phyloP scores from a whole-genome alignment of 73 alveolate species.

The Uronychia binucleata region DNA sequence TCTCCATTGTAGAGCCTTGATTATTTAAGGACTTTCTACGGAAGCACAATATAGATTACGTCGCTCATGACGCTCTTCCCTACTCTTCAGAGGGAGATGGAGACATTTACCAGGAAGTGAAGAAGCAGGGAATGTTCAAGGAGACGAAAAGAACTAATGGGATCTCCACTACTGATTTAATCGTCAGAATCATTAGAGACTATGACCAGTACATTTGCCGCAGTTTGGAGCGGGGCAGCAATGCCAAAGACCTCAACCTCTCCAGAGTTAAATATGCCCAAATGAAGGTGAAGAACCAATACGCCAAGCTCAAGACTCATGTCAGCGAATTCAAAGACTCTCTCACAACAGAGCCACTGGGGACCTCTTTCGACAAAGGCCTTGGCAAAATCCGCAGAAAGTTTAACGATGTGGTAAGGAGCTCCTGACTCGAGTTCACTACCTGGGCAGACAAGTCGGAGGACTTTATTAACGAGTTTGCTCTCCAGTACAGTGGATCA shows the following conservation, averaged over 20 bases:
- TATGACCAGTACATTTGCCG: slow-evolving; percentile 87
- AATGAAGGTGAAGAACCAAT: slow-evolving; percentile 30
- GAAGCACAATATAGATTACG: slow-evolving; percentile 83
- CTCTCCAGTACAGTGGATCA: slow-evolving; percentile 1
- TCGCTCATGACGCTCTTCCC: slow-evolving; percentile 95
- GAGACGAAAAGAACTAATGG: slow-evolving; percentile 98
- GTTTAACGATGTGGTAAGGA: slow-evolving; percentile 16
- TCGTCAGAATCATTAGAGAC: slow-evolving; percentile 85
- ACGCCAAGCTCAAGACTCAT: neutral
- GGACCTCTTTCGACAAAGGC: slow-evolving; percentile 24
- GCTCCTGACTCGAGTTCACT: neutral
- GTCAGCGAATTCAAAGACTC: slow-evolving; percentile 34
- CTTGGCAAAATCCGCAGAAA: slow-evolving; percentile 30
- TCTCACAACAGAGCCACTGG: slow-evolving; percentile 37
- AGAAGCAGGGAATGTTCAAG: slow-evolving; percentile 88
- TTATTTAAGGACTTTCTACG: slow-evolving; percentile 83
- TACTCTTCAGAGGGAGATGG: slow-evolving; percentile 87
- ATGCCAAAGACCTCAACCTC: slow-evolving; percentile 85
- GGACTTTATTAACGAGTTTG: slow-evolving; percentile 30
- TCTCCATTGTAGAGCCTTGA: too few species aligned
- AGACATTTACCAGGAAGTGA: slow-evolving; percentile 92
- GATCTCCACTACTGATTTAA: slow-evolving; percentile 92
- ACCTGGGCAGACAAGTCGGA: neutral
- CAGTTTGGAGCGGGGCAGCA: slow-evolving; percentile 90
- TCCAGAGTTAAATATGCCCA: slow-evolving; percentile 46